Evolutionary conservation across 2,329 filamentous ascomycete species (phyloP), one percentile per base, ranked within the genome.

Genomic region (Colletotrichum sp.): DNA sequence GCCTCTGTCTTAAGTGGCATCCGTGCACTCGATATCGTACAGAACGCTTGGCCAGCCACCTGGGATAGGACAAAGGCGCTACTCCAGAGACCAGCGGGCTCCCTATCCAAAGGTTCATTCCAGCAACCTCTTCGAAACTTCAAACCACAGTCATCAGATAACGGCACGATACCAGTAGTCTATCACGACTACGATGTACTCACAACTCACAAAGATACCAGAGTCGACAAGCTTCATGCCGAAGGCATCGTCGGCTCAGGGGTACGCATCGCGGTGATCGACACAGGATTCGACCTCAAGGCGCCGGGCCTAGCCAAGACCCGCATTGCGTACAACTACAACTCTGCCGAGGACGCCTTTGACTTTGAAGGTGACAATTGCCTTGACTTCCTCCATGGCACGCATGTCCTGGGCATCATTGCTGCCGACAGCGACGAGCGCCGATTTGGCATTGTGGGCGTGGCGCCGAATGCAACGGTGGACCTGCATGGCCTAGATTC

Each of bases 401-500:
- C 87, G 0, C 86, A 87, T 74, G 84, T 87, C 22, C 82, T 87
- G 19, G 88, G 88, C 62, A 87, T 88, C 71, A 85, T 89, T 68
- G 87, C 85, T 55, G 87, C 44, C n/a, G 44, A 68, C 11, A 68
- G 65, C 15, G 44, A 34, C 12, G 65, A 68, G 8, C 44, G 44
- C 12, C 44, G 52, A 8, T 52, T 52, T 13, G 44, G 44, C 11
- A 1, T 52, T 1, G n/a, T 52, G 4, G 44, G 44, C 44, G 44
- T 52, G 6, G 44, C 44, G 1, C 44, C 44, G n/a, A 52, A 52
- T 3, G n/a, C n/a, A n/a, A 52, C 44, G 11, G 12, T 52, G 2
- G 44, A 22, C 6, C 44, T 52, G 2, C 44, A 52, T 52, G 32
- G 55, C 27, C 32, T 70, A 2, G 52, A 61, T 27, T 27, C 55